Conservation (phyloP, 2,329 filamentous ascomycete genomes). For the Curvularia sp. region DNA sequence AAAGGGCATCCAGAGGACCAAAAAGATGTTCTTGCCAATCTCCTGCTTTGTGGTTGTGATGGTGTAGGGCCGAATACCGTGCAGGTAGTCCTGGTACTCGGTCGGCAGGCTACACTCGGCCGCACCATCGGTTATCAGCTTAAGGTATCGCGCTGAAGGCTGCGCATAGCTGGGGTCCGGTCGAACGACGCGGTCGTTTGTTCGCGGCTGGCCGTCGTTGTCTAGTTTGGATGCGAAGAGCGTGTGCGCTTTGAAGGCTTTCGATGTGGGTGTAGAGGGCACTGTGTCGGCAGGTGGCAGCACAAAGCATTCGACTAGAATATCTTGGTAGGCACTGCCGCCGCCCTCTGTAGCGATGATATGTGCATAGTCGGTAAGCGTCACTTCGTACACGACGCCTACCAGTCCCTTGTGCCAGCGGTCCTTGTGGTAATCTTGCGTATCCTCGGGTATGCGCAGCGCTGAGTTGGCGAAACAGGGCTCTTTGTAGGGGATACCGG, state of each 20-base stretch:
- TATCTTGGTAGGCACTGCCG: conserved; percentile 82
- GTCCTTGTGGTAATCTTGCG: conserved; percentile 59
- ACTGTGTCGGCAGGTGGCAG: conserved; percentile 67
- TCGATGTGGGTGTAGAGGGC: conserved; percentile 67
- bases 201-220: conserved; percentile 26
- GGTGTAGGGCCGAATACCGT: conserved; percentile 71
- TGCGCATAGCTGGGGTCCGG: conserved; percentile 77
- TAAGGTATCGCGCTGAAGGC: conserved; percentile 82
- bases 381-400: conserved; percentile 96
- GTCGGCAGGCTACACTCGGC: conserved; percentile 78
- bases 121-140: conserved; percentile 79
- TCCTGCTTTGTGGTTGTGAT: conserved; percentile 71
- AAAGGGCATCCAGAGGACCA: conserved; percentile 64
- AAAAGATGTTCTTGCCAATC: conserved; percentile 69
- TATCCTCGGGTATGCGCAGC: conserved; percentile 55
- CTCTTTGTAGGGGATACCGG: conserved; percentile 84
- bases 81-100: conserved; percentile 78
- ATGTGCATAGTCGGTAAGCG: conserved; percentile 76
- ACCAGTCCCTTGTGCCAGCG: conserved; percentile 83
- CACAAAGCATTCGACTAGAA: conserved; percentile 77
- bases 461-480: conserved; percentile 90
- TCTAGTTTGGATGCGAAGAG: conserved; percentile 69
- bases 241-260: conserved; percentile 81
- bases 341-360: conserved; percentile 93
- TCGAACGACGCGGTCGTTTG: conserved; percentile 60